phyloP scores from a whole-genome alignment of 768 basidiomycete species.

The Serendipita sp. region DNA sequence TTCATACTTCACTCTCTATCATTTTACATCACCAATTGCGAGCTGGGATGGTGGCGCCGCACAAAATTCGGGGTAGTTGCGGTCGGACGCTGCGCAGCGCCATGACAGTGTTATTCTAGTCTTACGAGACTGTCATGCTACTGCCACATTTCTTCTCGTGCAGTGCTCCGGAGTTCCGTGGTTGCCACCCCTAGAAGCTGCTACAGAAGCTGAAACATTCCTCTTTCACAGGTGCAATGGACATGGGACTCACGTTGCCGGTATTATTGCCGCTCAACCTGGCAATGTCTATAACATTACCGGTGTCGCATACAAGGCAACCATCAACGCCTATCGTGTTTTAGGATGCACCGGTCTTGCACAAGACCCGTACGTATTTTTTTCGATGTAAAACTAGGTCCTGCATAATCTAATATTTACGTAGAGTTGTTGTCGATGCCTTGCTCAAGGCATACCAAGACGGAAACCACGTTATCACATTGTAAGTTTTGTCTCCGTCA shows the following conservation, averaged over 20 bases:
- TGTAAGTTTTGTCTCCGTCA: conserved; percentile 14
- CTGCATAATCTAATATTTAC: conserved; percentile 5
- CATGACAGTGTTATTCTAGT: too few relatives aligned
- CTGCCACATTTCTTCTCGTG: too few relatives aligned
- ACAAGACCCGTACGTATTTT: not conserved
- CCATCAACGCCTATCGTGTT: conserved; percentile 18
- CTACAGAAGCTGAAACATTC: too few relatives aligned
- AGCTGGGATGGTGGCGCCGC: too few relatives aligned
- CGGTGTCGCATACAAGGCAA: conserved; percentile 23
- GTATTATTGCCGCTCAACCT: conserved; percentile 17
- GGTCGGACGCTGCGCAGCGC: too few relatives aligned
- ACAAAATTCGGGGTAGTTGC: too few relatives aligned
- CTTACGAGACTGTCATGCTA: too few relatives aligned
- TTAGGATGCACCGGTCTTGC: conserved; percentile 14
- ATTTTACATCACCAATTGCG: too few relatives aligned
- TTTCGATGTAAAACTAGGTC: conserved; percentile 13
- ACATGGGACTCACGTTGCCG: conserved; percentile 10
- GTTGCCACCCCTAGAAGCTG: too few relatives aligned
- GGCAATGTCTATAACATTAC: conserved; percentile 21
- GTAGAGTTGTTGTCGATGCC: conserved; percentile 6
- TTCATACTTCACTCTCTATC: too few relatives aligned
- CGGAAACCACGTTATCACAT: conserved; percentile 22
- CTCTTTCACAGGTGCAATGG: not conserved
- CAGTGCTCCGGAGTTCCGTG: too few relatives aligned
- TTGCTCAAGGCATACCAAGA: conserved; percentile 12